Evolutionary conservation across 1,139 yeast species (phyloP), one percentile per base, ranked within the genome.

Genomic region (Scheffersomyces parashehatae): DNA sequence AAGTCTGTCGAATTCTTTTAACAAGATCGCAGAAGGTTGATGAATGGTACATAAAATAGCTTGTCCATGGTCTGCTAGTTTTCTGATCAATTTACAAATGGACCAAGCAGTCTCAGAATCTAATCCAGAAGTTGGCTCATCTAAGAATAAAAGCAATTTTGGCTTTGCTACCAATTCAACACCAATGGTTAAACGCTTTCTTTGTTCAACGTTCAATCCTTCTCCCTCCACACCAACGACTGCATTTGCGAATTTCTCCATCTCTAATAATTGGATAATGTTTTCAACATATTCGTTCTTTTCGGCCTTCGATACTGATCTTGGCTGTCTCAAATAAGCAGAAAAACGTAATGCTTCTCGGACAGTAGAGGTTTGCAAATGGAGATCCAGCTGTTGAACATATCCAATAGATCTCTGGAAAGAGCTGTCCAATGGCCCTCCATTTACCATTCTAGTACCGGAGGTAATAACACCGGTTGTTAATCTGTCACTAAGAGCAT

Each of bases 361-460:
- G 3, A 50, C 53, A 12, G 53, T 50, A 3, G 49, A 42, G 1
- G 44, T 41, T 13, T 44, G 43, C 36, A 50, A 40, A 35, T 50
- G 53, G 30, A 50, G 42, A 42, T 50, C 53, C 30, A 48, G 53
- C 30, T 50, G 53, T 31, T 50, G 53, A 10, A 47, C 51, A 36
- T 50, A 50, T 35, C 53, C 53, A 39, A 47, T 81, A 20, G 81
- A 73, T 37, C 75, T 73, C 49, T 77, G 61, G 16, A 79, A 67
- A 2, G 77, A 69, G 32, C 61, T 49, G 40, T 59, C 50, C 53
- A 50, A 37, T 3, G 40, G 39, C 7, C 45, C 45, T 6, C 53
- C 53, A 38, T 50, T 48, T 2, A 50, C 53, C 48, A 46, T 44
- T 30, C 48, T 39, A 13, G 28, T 29, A 12, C 53, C 53, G 3